Conservation (phyloP, 2,329 filamentous ascomycete genomes). For the Colletotrichum sojae region DNA sequence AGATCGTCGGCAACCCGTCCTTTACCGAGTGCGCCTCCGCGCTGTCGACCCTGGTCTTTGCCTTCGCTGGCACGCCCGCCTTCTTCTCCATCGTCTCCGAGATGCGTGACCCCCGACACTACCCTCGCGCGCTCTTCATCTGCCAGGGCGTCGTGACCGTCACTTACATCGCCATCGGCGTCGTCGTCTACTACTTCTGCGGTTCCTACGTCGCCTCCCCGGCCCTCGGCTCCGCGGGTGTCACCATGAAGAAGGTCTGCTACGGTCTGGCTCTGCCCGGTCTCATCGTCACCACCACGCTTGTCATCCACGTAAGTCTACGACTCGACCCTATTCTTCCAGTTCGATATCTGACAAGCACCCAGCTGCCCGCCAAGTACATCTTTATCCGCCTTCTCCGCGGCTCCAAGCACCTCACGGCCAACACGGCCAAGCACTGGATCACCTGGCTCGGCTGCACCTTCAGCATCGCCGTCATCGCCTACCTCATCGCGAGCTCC, state of each 20-base stretch:
- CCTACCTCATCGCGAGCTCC: constrained; percentile 48
- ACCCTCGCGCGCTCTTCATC: constrained; percentile 47
- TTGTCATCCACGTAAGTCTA: constrained; percentile 47
- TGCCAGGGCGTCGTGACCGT: constrained; percentile 48
- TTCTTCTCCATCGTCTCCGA: constrained; percentile 53
- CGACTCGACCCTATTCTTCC: accelerated
- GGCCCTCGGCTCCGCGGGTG: constrained; percentile 61
- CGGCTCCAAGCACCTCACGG: constrained; percentile 48
- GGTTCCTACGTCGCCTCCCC: constrained; percentile 62
- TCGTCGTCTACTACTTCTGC: constrained; percentile 62
- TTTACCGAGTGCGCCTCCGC: constrained; percentile 61
- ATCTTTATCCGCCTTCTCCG: constrained; percentile 47
- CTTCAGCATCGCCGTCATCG: constrained; percentile 43
- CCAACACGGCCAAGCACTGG: constrained; percentile 50
- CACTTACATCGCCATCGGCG: constrained; percentile 51
- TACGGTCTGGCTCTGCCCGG: constrained; percentile 57
- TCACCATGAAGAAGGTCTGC: constrained; percentile 57
- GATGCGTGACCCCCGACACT: constrained; percentile 51
- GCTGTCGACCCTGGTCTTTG: constrained; percentile 53
- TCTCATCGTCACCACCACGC: constrained; percentile 46
- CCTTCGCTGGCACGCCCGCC: constrained; percentile 54
- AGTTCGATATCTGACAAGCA: neutral
- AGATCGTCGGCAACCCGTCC: constrained; percentile 72
- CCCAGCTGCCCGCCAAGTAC: constrained; percentile 46
- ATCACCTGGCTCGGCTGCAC: constrained; percentile 50